phyloP scores from a whole-genome alignment of 2,329 filamentous ascomycete species.

The Scedosporium dehoogii region DNA sequence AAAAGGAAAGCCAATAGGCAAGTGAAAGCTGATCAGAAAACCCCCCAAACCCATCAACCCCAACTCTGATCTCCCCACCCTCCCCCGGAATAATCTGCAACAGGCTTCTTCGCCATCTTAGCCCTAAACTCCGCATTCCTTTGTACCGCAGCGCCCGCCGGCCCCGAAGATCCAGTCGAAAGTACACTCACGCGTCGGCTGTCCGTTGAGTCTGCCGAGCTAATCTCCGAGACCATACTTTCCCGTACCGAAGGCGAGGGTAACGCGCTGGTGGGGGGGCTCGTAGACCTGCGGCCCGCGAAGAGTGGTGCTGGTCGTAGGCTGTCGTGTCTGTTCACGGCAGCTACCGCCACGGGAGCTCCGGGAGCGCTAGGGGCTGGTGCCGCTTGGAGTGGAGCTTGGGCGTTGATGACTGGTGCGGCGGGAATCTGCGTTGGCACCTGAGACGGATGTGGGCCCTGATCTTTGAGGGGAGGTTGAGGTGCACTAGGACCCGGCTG shows the following conservation, averaged over 20 bases:
- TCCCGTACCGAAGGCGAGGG: neutral
- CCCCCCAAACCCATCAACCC: neutral
- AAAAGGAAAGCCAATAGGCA: neutral
- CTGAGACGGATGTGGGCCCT: neutral
- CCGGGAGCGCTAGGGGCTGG: neutral
- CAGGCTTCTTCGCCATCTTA: constrained; percentile 15
- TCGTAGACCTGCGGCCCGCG: neutral
- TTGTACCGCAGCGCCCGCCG: neutral
- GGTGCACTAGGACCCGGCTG: neutral
- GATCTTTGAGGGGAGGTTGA: neutral
- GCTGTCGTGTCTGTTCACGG: neutral
- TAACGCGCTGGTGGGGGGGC: neutral
- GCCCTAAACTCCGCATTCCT: constrained; percentile 3
- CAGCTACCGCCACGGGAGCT: neutral
- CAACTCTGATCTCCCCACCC: constrained; percentile 14
- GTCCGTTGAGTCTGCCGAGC: neutral
- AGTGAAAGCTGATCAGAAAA: neutral
- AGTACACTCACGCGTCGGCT: constrained; percentile 2
- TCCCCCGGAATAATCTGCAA: constrained; percentile 18
- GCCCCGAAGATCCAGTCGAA: neutral
- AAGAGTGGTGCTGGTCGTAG: neutral
- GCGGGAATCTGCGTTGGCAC: neutral
- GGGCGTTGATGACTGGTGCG: neutral
- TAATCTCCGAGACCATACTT: constrained; percentile 1
- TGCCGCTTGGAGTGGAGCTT: neutral